A percentile compares a stretch with the other conserved stretches of the same genome.
Evolutionary conservation across 2,329 filamentous ascomycete species (phyloP).

Genomic region (Xylaria sp.): DNA sequence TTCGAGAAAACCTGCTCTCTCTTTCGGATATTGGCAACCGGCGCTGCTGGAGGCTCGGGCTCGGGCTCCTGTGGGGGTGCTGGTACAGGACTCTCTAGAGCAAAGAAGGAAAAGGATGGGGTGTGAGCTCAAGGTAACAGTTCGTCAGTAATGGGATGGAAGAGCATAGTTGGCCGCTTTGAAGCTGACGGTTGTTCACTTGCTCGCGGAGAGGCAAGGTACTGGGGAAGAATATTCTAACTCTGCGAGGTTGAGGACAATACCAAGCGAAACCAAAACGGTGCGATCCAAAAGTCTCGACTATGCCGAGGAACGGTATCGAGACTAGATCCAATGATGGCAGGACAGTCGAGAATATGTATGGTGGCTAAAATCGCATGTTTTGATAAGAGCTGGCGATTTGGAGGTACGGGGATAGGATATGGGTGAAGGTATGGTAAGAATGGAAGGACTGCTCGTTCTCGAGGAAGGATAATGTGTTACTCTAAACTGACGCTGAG

Average conservation of each 20-base stretch:
- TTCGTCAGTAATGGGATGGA: background rate
- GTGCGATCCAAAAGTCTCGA: slow-evolving; percentile 43
- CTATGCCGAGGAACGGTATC: slow-evolving; percentile 30
- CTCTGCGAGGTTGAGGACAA: slow-evolving; percentile 38
- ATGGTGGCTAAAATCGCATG: slow-evolving; percentile 18
- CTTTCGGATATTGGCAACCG: slow-evolving; percentile 2
- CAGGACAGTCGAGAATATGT: slow-evolving; percentile 25
- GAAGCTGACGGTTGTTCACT: slow-evolving; percentile 2
- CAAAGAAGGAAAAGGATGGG: slow-evolving; percentile 12
- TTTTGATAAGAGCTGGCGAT: slow-evolving; percentile 2
- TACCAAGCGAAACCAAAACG: slow-evolving; percentile 39
- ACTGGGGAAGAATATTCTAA: slow-evolving; percentile 42
- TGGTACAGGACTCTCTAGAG: slow-evolving; percentile 2
- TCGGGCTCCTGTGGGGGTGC: background rate
- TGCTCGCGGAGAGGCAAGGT: slow-evolving; percentile 14
- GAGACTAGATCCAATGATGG: slow-evolving; percentile 37
- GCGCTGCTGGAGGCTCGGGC: slow-evolving; percentile 8
- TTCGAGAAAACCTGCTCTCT: background rate
- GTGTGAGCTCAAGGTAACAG: slow-evolving; percentile 9
- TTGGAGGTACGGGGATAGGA: slow-evolving; percentile 4
- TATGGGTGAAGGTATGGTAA: slow-evolving; percentile 16
- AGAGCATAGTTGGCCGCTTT: slow-evolving; percentile 9
- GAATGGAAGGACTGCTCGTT: slow-evolving; percentile 20
- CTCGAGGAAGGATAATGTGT: slow-evolving; percentile 22
- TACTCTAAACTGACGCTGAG: background rate